Conservation (phyloP, 345 rosid genomes). For the Firmiana major region DNA sequence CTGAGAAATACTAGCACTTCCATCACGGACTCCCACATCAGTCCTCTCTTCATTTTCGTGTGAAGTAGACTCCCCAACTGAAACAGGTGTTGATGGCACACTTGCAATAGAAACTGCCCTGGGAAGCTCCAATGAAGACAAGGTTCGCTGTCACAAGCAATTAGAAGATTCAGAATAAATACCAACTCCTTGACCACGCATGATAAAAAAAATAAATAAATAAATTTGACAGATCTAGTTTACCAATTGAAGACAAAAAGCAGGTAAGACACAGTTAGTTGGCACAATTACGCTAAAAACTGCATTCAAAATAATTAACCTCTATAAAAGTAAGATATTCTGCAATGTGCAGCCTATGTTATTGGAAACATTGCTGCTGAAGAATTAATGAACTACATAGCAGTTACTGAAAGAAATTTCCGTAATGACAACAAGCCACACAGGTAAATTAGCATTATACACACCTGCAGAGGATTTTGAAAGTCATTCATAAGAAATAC, state of each 20-base stretch:
- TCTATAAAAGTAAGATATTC: neutral
- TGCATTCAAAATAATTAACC: neutral
- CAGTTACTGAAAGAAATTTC: neutral
- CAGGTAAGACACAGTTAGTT: no score
- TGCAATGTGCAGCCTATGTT: neutral
- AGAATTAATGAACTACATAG: neutral
- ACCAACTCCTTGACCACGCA: neutral
- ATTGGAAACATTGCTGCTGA: neutral
- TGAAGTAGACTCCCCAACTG: slow-evolving; percentile 38
- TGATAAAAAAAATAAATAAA: no score
- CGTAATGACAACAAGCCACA: neutral
- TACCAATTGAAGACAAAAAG: no score
- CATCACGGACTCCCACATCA: slow-evolving; percentile 32
- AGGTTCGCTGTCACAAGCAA: slow-evolving; percentile 54
- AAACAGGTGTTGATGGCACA: slow-evolving; percentile 42
- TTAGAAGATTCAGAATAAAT: slow-evolving; percentile 13
- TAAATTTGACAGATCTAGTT: no score
- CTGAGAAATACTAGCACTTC: slow-evolving; percentile 35
- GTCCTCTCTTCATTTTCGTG: slow-evolving; percentile 42
- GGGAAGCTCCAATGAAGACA: slow-evolving; percentile 93
- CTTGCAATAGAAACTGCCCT: slow-evolving; percentile 65
- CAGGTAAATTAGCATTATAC: slow-evolving; percentile 10
- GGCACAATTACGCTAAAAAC: no score
- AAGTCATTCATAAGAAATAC: slow-evolving; percentile 88
- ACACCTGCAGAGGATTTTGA: slow-evolving; percentile 85